Evolutionary conservation across 208 protist species (phyloP), one percentile per base, ranked within the genome.

Genomic region (Kentomonas sorsogonicus): DNA sequence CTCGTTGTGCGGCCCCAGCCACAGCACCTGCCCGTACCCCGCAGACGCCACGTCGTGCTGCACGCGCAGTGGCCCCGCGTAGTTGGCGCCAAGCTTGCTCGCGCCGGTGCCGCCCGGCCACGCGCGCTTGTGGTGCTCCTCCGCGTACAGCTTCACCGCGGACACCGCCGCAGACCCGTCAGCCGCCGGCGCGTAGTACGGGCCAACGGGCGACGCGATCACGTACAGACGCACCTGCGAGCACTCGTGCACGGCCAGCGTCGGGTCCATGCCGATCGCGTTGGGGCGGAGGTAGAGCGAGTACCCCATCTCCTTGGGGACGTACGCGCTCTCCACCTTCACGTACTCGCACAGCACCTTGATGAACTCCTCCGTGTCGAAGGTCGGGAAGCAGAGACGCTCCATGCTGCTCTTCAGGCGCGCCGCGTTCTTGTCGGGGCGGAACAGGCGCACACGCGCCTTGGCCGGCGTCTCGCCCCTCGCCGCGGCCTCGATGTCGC

Each of bases 261-360:
- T 58, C 1, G 62, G 64, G 45, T 84, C 58, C 3, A 92, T 98
- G 44, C 79, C 91, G 63, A 99, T 98, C 15, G 93, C 65, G 13
- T 96, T 96, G n/a, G 98, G 98, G 7, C 98, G 83, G 29, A 99
- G 69, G 74, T 99, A 99, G 1, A 99, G 81, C 5, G 97, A 99
- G 75, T 95, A 99, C 36, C 97, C 98, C 15, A 79, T 56, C 65
- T 91, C 73, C 31, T 86, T 66, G 26, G 98, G 98, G 9, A 94
- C 66, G 69, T 95, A 99, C 41, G 92, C 72, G 34, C 69, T 61
- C 62, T 99, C 98, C 36, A 98, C 54, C 3, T 72, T 52, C 34
- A 99, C 72, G 15, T 98, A 84, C 61, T 95, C 83, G 55, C 96
- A 89, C 13, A 99, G 68, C 26, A 87, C 74, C 40, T 97, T 76